A percentile compares a stretch with the other conserved stretches of the same genome.
Evolutionary conservation across 805 yeast genomes (phyloP).

Genomic region (Candida railenensis): DNA sequence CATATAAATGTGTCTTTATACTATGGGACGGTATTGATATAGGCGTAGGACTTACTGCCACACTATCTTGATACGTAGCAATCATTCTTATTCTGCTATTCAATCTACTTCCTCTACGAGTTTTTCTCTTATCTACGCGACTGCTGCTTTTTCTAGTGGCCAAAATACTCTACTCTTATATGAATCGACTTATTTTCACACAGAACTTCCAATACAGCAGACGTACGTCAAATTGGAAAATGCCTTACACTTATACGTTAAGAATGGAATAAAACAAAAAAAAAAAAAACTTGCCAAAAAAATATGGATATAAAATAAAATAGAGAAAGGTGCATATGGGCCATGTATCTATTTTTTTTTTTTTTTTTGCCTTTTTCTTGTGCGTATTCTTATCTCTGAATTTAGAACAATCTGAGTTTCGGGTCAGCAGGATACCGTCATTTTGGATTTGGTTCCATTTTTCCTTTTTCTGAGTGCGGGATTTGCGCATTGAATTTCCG

Average conservation of each 20-base stretch:
- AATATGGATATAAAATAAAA: background rate
- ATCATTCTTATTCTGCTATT: background rate
- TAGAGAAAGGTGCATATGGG: background rate
- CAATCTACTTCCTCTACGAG: too few species aligned
- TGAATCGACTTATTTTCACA: too few species aligned
- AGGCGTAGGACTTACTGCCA: constrained; percentile 1
- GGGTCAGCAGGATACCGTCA: background rate
- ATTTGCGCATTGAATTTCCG: background rate
- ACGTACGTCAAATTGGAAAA: background rate
- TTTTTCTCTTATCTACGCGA: background rate
- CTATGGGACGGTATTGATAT: constrained; percentile 3
- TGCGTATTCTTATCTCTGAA: background rate
- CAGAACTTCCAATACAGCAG: background rate
- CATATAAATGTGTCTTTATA: constrained; percentile 1
- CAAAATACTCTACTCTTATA: too few species aligned
- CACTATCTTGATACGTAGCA: background rate
- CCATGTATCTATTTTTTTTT: background rate
- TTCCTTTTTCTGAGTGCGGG: background rate
- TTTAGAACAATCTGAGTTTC: background rate
- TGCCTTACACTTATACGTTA: background rate
- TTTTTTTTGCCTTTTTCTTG: too few species aligned
- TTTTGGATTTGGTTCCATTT: background rate
- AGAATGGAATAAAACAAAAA: background rate
- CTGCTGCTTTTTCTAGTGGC: too few species aligned
- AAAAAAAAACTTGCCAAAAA: too few species aligned